Evolutionary conservation across 2,329 filamentous ascomycete species (phyloP).

Genomic region (Reticulascus tulasneorum): DNA sequence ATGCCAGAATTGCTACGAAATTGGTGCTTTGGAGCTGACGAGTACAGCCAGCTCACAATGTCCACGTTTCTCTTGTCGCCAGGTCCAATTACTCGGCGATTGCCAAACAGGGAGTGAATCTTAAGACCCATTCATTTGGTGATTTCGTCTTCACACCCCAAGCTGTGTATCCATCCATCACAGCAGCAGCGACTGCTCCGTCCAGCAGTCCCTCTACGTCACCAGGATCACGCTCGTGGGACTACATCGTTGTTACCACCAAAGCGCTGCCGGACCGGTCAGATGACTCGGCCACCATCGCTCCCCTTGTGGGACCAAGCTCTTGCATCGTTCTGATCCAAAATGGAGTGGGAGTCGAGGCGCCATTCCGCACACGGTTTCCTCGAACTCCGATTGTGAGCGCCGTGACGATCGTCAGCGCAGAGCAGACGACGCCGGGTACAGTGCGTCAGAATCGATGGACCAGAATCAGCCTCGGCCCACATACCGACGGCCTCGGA

Average conservation of each 20-base stretch:
- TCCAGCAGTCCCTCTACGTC: too few species aligned
- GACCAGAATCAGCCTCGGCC: conserved; percentile 68
- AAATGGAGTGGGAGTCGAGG: conserved; percentile 68
- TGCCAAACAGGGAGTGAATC: conserved; percentile 54
- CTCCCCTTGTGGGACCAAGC: conserved; percentile 50
- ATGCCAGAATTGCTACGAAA: neutral
- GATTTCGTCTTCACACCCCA: conserved; percentile 61
- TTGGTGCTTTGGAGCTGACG: too few species aligned
- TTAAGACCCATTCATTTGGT: conserved; percentile 64
- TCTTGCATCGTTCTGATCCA: conserved; percentile 65
- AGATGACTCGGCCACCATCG: conserved; percentile 58
- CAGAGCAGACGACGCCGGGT: conserved; percentile 61
- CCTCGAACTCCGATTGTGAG: conserved; percentile 57
- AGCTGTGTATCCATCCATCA: conserved; percentile 58
- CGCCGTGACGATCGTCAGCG: conserved; percentile 66
- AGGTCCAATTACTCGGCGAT: conserved; percentile 70
- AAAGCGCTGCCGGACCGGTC: conserved; percentile 64
- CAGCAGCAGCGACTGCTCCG: conserved; percentile 41
- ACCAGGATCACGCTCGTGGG: conserved; percentile 24
- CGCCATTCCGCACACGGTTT: conserved; percentile 60
- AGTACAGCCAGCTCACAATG: conserved; percentile 41
- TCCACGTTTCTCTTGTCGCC: conserved; percentile 66
- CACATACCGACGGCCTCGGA: conserved; percentile 52
- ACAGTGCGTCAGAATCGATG: conserved; percentile 67
- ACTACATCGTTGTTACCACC: conserved; percentile 67